These are phyloP conservation scores for Cercophora sp. DNA, from an alignment of 495 filamentous ascomycete genomes.

Conservation along the genomic window DNA sequence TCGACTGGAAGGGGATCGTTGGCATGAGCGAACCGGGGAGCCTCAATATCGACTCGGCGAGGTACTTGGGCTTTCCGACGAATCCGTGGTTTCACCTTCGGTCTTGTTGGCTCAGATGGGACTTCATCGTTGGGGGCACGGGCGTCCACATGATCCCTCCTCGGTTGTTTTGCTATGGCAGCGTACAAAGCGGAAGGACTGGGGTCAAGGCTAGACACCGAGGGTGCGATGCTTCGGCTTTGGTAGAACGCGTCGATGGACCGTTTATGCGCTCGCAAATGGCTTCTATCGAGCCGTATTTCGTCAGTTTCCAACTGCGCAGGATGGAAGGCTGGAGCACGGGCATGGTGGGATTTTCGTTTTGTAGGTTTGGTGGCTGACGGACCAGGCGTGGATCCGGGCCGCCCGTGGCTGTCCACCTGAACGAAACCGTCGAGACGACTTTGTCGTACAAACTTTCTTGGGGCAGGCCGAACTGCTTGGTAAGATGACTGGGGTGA, in stretches of 20 bases:
- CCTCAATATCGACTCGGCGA: conserved; percentile 46
- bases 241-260: conserved; percentile 46
- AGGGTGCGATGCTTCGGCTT: conserved; percentile 27
- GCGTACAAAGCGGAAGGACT: too few relatives aligned
- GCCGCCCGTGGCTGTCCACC: conserved; percentile 8
- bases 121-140: too few relatives aligned
- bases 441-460: conserved; percentile 29
- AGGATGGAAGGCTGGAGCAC: conserved; percentile 21
- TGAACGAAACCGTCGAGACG: conserved; percentile 32
- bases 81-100: conserved; percentile 25
- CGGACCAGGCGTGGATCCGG: conserved; percentile 8
- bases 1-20: conserved; percentile 43
- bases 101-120: too few relatives aligned
- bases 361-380: neutral
- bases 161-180: too few relatives aligned
- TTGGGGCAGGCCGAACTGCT: conserved; percentile 17
- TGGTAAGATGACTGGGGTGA: conserved; percentile 2
- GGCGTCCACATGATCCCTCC: too few relatives aligned
- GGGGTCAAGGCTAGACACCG: neutral
- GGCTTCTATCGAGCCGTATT: conserved; percentile 22
- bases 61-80: conserved; percentile 49
- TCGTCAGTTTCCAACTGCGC: conserved; percentile 49
- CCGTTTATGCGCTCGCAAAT: conserved; percentile 40
- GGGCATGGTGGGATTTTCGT: conserved; percentile 8
- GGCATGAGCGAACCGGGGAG: conserved; percentile 46